Evolutionary conservation across 345 rosid genomes (phyloP).

Genomic region (Arabis alpina): DNA sequence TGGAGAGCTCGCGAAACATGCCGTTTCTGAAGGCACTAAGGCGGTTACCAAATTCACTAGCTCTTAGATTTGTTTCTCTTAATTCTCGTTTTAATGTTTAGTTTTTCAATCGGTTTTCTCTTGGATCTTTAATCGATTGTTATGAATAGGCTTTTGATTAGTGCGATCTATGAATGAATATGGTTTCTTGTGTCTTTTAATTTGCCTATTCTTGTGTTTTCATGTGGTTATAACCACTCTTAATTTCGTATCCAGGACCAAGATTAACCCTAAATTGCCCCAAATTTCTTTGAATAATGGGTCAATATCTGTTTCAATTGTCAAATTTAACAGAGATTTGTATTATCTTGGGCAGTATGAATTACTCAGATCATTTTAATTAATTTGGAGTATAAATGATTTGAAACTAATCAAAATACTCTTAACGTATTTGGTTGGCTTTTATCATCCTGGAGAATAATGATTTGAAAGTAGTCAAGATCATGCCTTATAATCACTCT

Average conservation of each 20-base stretch:
- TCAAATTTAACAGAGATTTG: background rate
- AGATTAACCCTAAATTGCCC: background rate
- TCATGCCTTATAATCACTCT: too few species aligned
- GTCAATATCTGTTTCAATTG: background rate
- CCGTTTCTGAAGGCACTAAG: conserved; percentile 45
- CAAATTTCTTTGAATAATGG: background rate
- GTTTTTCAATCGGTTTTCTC: background rate
- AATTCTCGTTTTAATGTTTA: background rate
- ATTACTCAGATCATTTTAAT: background rate
- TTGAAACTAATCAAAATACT: background rate
- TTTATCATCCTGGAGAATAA: too few species aligned
- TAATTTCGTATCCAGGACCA: background rate
- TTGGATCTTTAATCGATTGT: background rate
- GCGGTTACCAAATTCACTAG: conserved; percentile 47
- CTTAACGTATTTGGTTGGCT: background rate
- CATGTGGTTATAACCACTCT: background rate
- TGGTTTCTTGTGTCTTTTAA: background rate
- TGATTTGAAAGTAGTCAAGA: too few species aligned
- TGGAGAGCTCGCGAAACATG: conserved; percentile 45
- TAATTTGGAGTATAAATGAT: background rate
- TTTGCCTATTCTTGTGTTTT: background rate
- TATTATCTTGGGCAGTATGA: background rate
- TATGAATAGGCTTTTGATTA: background rate
- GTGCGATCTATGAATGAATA: background rate
- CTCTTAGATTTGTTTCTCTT: conserved; percentile 24